Evolutionary conservation across 2,329 filamentous ascomycete species (phyloP), one percentile per base, ranked within the genome.

Genomic region (Nannizziopsis arthrosporioides): DNA sequence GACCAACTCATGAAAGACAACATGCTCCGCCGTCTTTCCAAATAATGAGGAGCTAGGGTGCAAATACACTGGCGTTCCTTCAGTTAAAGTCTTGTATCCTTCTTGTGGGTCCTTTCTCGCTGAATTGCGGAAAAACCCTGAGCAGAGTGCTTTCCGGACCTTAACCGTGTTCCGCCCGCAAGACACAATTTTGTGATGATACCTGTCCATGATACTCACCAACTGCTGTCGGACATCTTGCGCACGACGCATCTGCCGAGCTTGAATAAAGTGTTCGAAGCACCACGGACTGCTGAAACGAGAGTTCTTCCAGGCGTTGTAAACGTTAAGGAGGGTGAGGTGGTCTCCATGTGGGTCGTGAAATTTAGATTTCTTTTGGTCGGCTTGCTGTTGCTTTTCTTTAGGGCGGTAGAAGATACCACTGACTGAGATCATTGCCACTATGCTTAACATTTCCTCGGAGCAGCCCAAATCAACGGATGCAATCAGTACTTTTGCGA

Each of bases 331-430:
- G 0, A 96, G 74, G 0, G 92, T 98, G 10, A 98, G 74, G 60
- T 98, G 92, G 61, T 98, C 92, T 45, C 92, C 92, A 49, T 87
- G 81, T 0, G 90, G 85, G 60, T 98, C 92, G 68, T 95, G 87
- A 69, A 98, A 98, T 64, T 95, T 95, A 55, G 88, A 76, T 68
- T 95, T 95, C 73, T 96, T 96, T 66, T 95, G 86, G 61, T 98
- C 92, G 2, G 93, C 92, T 64, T 94, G 87, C 42, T 85, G 77
- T 61, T 96, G 90, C 70, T 98, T 98, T 63, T 98, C 93, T 60
- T 95, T 94, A 0, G 93, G 92, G 0, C 93, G 82, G 66, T 95
- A 94, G 68, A 96, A 98, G 38, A 95, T 80, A 2, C 79, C 85
- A 48, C 84, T 80, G 8, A 92, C 81, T 35, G 84, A 89, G 48